Evolutionary conservation across 2,329 filamentous ascomycete species (phyloP), one percentile per base, ranked within the genome.

Genomic region (Aspergillus arachidicola): DNA sequence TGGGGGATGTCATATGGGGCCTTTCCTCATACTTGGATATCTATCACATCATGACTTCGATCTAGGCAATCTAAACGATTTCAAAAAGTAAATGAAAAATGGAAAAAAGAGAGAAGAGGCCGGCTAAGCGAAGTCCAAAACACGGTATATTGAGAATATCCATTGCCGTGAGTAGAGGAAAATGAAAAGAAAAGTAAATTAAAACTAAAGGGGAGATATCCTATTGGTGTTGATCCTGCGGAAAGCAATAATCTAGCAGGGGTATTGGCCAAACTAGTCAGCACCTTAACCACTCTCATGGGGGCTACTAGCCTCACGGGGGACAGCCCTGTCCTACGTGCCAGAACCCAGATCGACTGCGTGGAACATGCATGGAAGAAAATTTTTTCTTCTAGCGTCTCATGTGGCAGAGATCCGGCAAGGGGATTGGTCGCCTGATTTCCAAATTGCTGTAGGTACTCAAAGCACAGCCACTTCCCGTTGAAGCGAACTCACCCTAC

Each of bases 311-410:
- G 28, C 41, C 21, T 26, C 46, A 50, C 46, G 48, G 28, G 53
- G 38, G 2, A 23, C 23, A 28, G 6, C 46, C 16, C 14, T 51
- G 46, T 30, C 16, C 46, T 51, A 32, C 48, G 19, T 51, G 48
- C 48, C 34, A 28, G 41, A 21, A 60, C 26, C 28, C 30, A 14
- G 48, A 51, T 38, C 12, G 23, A 19, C 46, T 45, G 46, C 55
- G 56, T 51, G 30, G 45, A 58, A 41, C 38, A 62, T 62, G 60
- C 60, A 58, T 57, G 60, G 56, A 62, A 57, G 58, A 58, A 53
- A 58, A 55, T 38, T 28, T 58, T 48, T 60, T 55, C 60, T 58
- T 62, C 55, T 58, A 57, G 54, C 54, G 41, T 53, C n/a, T 36
- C 34, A 38, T 23, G 30, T 36, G n/a, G 32, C 32, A 55, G 21